A percentile compares a stretch with the other conserved stretches of the same genome.
phyloP scores from a whole-genome alignment of 495 filamentous ascomycete genomes.

The Neurospora pannonica region DNA sequence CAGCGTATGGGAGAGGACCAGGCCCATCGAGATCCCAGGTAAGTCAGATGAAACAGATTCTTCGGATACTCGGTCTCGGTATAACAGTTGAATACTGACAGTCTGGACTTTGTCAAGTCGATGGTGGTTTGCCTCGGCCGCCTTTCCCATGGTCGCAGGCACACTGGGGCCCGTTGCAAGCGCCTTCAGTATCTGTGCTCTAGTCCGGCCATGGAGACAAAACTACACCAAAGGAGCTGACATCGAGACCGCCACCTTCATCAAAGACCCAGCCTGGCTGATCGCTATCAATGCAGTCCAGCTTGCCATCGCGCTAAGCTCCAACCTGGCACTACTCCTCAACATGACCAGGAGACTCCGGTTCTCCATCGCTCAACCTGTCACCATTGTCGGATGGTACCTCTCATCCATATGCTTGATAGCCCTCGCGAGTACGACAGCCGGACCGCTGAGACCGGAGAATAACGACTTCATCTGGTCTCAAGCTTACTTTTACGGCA shows the following conservation, averaged over 20 bases:
- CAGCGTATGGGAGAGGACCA: conserved; percentile 20
- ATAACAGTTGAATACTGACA: not conserved
- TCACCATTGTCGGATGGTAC: conserved; percentile 53
- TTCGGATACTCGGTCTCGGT: not conserved
- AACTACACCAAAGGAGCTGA: conserved; percentile 41
- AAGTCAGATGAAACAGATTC: conserved; percentile 1
- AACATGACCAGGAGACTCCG: conserved; percentile 77
- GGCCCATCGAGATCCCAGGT: conserved; percentile 48
- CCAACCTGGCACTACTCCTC: conserved; percentile 64
- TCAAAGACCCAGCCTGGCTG: conserved; percentile 66
- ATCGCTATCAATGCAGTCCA: conserved; percentile 65
- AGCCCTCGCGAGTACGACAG: conserved; percentile 47
- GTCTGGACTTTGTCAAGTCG: conserved; percentile 30
- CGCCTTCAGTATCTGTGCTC: conserved; percentile 70
- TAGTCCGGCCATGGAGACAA: conserved; percentile 66
- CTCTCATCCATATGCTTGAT: conserved; percentile 57
- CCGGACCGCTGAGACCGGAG: conserved; percentile 36
- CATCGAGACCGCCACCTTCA: conserved; percentile 37
- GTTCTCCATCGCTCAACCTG: conserved; percentile 69
- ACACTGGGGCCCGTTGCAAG: conserved; percentile 77
- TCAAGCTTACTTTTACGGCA: conserved; percentile 74
- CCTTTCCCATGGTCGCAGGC: conserved; percentile 71
- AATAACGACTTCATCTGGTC: conserved; percentile 47
- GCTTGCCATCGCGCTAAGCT: conserved; percentile 55
- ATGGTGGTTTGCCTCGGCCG: conserved; percentile 84